A percentile compares a stretch with the other conserved stretches of the same genome.
These are phyloP conservation scores for Hymenoscyphus salicellus DNA, from an alignment of 2,329 filamentous ascomycete species.

Conservation along the genomic window DNA sequence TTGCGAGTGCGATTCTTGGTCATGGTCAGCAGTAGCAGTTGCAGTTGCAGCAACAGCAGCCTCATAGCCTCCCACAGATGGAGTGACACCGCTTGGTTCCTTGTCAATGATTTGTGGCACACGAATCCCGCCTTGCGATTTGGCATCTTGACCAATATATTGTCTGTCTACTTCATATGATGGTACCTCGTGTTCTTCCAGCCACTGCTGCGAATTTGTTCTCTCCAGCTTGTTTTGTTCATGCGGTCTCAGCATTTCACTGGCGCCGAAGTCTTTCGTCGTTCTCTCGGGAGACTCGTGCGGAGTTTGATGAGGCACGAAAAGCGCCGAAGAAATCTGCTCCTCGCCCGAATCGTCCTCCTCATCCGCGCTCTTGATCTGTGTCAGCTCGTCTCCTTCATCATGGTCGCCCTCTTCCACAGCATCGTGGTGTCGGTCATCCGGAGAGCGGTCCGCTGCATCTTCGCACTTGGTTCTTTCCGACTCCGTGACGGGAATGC, in stretches of 20 bases:
- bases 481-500: slow-evolving; percentile 32
- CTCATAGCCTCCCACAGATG: slow-evolving; percentile 1
- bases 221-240: slow-evolving; percentile 26
- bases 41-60: background rate
- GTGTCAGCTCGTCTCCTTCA: slow-evolving; percentile 39
- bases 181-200: slow-evolving; percentile 35
- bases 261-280: slow-evolving; percentile 15
- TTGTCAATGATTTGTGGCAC: slow-evolving; percentile 2
- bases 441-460: slow-evolving; percentile 9
- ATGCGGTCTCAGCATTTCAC: slow-evolving; percentile 12
- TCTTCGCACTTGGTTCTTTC: slow-evolving; percentile 25
- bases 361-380: slow-evolving; percentile 37
- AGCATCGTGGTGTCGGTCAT: slow-evolving; percentile 4
- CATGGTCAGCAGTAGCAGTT: slow-evolving; percentile 9
- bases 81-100: background rate
- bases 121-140: slow-evolving; percentile 14
- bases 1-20: slow-evolving; percentile 15
- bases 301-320: slow-evolving; percentile 68
- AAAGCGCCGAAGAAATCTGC: slow-evolving; percentile 82
- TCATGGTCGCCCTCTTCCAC: slow-evolving; percentile 31
- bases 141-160: slow-evolving; percentile 21
- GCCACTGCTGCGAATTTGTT: slow-evolving; percentile 34
- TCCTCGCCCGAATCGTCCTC: slow-evolving; percentile 69
- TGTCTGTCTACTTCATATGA: slow-evolving; percentile 38
- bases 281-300: slow-evolving; percentile 42